Conservation (phyloP, 1,284 basidiomycete species). For the Rhodotorula glutinis region DNA sequence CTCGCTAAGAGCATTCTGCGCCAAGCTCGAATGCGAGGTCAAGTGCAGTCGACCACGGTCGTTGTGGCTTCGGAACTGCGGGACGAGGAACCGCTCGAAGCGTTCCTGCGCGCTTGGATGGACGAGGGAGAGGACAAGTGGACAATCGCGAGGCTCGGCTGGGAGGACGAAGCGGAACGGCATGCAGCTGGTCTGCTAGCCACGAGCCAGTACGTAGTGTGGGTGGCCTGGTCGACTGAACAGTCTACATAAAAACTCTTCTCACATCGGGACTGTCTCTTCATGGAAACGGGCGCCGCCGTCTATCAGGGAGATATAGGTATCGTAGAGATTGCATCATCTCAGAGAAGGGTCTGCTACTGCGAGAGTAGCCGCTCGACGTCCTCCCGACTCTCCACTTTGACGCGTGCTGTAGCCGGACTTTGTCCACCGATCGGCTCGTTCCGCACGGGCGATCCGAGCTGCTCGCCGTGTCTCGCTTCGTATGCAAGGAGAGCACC, state of each 20-base stretch:
- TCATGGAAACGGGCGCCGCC: too few species aligned
- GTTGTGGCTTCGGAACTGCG: slow-evolving; percentile 33
- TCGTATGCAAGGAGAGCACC: slow-evolving; percentile 20
- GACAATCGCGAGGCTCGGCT: slow-evolving; percentile 17
- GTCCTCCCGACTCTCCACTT: slow-evolving; percentile 21
- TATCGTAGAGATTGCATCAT: not conserved
- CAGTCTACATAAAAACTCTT: too few species aligned
- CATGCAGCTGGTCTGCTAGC: not conserved
- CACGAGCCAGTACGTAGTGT: slow-evolving; percentile 10
- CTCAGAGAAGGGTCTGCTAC: not conserved
- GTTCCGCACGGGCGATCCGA: not conserved
- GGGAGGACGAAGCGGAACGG: slow-evolving; percentile 6
- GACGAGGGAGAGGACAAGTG: slow-evolving; percentile 9
- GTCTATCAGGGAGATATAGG: too few species aligned
- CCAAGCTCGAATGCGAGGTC: not conserved
- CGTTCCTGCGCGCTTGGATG: slow-evolving; percentile 23
- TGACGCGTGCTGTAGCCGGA: slow-evolving; percentile 2
- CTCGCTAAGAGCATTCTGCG: slow-evolving; percentile 29
- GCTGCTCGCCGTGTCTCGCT: slow-evolving; percentile 17
- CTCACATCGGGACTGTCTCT: too few species aligned
- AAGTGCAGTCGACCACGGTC: slow-evolving; percentile 6
- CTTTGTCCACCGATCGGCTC: not conserved
- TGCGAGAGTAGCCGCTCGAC: slow-evolving; percentile 21
- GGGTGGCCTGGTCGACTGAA: slow-evolving; percentile 20
- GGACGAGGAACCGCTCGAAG: slow-evolving; percentile 33